Base-by-base conservation (phyloP, 2,329 filamentous ascomycete genomes). In the Plenodomus lindquistii region DNA sequence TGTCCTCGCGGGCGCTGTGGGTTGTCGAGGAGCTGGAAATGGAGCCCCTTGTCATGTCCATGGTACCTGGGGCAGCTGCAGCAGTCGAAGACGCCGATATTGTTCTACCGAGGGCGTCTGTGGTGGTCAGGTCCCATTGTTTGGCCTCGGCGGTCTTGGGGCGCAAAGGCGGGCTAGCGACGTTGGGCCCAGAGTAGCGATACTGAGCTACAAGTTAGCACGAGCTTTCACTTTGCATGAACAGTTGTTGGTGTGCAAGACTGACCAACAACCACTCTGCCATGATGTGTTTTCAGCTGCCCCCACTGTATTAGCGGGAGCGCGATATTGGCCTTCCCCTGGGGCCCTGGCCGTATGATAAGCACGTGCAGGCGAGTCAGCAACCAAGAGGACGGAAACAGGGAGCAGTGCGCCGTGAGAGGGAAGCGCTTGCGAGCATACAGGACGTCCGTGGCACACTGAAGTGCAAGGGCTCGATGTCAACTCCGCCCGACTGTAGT, bases 11-110 rank as follows among this genome's bases (percentile, higher is more conserved):
- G 27, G 59, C 60, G 52, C 63, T 69, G 37, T 69, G 66, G 29
- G 66, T 70, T 24, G 66, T 71, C 21, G 69, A 72, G 43, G 58
- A 54, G 64, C 69, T 72, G 47, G 70, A 73, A n/a, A 73, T 63
- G 34, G 70, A 72, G 61, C 63, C 68, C 24, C 70, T 67, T 38
- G 65, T 63, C 34, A 64, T 59, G 44, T 73, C 71, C 71, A 73
- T 73, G 7, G 42, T 39, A 24, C 52, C 46, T 34, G 54, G 42
- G 38, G 63, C 59, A 39, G 51, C 46, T 2, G 58, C 59, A 48
- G 55, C 58, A 10, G 60, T 36, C 18, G 56, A 63, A 31, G 57
- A 51, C 22, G 54, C 57, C 22, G 69, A 70, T 34, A 67, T 65
- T 29, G 62, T 70, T 59, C 69, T 64, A 57, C 67, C 69, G 29